These are phyloP conservation scores for Hypoxylon sp. DNA, from an alignment of 2,329 filamentous ascomycete genomes.

Conservation along the genomic window DNA sequence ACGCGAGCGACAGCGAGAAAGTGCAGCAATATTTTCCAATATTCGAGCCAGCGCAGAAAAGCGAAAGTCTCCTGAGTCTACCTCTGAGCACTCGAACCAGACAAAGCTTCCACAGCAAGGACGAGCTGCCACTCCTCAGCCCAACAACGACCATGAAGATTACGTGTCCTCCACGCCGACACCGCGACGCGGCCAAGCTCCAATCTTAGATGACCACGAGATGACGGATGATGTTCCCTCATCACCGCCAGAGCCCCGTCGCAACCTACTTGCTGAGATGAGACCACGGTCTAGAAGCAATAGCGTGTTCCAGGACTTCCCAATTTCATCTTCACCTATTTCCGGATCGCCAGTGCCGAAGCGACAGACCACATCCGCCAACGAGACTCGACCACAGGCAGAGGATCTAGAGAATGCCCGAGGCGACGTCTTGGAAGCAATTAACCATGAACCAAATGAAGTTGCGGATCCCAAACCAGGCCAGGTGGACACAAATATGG, in stretches of 20 bases:
- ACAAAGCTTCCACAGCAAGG: conserved; percentile 29
- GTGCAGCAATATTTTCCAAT: conserved; percentile 76
- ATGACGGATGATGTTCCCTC: conserved; percentile 69
- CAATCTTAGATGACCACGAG: conserved; percentile 63
- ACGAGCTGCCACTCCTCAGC: conserved; percentile 63
- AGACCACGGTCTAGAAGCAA: conserved; percentile 63
- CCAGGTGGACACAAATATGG: background rate
- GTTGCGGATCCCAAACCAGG: conserved; percentile 13
- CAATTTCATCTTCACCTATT: conserved; percentile 69
- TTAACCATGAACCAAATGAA: conserved; percentile 11
- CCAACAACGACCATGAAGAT: conserved; percentile 62
- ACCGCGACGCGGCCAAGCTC: conserved; percentile 68
- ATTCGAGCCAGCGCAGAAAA: conserved; percentile 68
- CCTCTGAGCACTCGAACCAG: conserved; percentile 18
- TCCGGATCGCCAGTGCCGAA: conserved; percentile 64
- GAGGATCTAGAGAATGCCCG: conserved; percentile 19
- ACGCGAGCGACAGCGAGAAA: conserved; percentile 78
- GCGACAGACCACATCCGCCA: conserved; percentile 46
- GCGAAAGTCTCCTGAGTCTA: conserved; percentile 33
- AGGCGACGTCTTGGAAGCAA: conserved; percentile 7
- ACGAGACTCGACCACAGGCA: conserved; percentile 10
- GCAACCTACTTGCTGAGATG: conserved; percentile 68
- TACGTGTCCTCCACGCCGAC: conserved; percentile 73
- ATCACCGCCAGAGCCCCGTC: conserved; percentile 70
- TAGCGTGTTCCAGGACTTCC: conserved; percentile 63